Percentiles rank a stretch among this genome's conserved stretches.
phyloP scores from a whole-genome alignment of 208 protist species.

The Porcisia hertigi region DNA sequence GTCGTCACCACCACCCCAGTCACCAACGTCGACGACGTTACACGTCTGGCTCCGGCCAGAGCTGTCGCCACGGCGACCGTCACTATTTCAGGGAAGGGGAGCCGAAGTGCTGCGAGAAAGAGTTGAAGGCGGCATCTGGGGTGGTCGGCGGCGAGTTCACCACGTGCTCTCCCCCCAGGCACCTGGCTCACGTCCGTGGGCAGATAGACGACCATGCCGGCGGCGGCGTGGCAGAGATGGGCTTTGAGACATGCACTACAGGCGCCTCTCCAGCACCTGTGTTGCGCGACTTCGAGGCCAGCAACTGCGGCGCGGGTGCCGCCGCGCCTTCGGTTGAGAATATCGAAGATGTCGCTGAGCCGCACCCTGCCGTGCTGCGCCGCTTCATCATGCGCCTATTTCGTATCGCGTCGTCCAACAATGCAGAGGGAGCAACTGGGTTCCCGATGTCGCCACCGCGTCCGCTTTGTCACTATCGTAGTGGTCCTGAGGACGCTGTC shows the following conservation, averaged over 20 bases:
- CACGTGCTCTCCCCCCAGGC: constrained; percentile 17
- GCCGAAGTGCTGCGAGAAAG: neutral
- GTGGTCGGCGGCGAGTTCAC: constrained; percentile 17
- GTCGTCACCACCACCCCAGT: constrained; percentile 6
- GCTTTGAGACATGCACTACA: neutral
- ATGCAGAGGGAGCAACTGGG: neutral
- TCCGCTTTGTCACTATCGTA: constrained; percentile 2
- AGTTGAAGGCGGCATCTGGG: constrained; percentile 11
- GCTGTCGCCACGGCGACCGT: constrained; percentile 1
- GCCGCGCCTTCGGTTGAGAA: constrained; percentile 8
- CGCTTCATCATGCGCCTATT: constrained; percentile 37
- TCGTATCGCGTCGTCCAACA: constrained; percentile 26
- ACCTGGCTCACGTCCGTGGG: constrained; percentile 16
- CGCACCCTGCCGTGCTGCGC: constrained; percentile 29
- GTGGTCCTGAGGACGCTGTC: neutral
- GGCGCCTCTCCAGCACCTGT: neutral
- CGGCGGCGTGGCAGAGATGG: neutral
- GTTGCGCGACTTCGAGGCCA: neutral
- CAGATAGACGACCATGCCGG: neutral
- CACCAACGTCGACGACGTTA: neutral
- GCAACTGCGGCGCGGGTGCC: neutral
- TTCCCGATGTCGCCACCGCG: constrained; percentile 7
- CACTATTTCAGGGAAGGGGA: neutral
- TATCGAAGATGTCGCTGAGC: constrained; percentile 28
- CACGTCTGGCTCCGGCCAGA: constrained; percentile 5